Base-by-base conservation (phyloP, 2,329 filamentous ascomycete species). In the Zelopaecilomyces penicillatus region DNA sequence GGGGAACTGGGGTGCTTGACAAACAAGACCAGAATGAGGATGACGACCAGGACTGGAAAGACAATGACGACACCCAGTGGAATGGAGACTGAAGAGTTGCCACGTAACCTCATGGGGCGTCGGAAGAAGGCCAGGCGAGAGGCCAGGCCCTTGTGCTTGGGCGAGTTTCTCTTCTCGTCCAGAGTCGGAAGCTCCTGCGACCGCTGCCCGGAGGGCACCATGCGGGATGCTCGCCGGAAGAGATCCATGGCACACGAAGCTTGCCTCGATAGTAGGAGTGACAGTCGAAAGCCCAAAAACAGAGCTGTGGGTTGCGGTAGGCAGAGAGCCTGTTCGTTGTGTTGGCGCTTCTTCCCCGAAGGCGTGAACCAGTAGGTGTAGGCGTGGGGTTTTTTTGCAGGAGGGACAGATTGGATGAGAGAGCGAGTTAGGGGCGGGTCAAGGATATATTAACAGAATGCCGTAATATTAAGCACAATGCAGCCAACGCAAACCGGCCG, bases 81-180 rank as follows among this genome's bases (percentile, higher is more conserved):
- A 62, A 97, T 83, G 42, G 91, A 95, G 64, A 96, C 81, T 59
- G 84, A 86, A 44, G 90, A 96, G 67, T 95, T 95, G 58, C 88
- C 87, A 68, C 83, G 85, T 70, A 98, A 71, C 56, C 90, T 83
- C 72, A 98, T 79, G 42, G 91, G 87, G 60, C 87, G 80, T 56
- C 83, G 77, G 65, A 97, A 87, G 65, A 96, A 94, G 50, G 85
- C 83, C 58, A 94, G 72, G 43, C 74, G 71, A 36, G 73, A 68
- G 31, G 68, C 65, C 39, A 71, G 47, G 27, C 59, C 63, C 47
- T 69, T 66, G 31, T 65, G 62, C 48, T 64, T 65, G 36, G 63
- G 52, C 36, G 57, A 45, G 58, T 47, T 56, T 43, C 57, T 64
- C 60, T 77, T 78, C 56, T 76, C 73, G 52, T 77, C 73, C 40